Conservation (phyloP, 176 grass and related monocot genomes). For the Hyparrhenia diplandra region DNA sequence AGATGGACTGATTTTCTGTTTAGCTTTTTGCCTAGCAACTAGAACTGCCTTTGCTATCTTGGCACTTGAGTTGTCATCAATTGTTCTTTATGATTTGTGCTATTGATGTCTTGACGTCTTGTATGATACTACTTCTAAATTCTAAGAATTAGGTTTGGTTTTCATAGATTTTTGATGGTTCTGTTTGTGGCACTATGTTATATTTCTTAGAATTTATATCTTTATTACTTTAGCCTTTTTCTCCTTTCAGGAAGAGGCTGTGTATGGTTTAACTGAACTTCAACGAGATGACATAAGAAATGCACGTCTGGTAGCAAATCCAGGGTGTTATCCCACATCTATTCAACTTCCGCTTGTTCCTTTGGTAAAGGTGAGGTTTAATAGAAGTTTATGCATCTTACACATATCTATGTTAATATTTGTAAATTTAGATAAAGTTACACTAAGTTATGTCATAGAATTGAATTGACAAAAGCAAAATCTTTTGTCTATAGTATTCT, state of each 20-base stretch:
- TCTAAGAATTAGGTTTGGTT: neutral
- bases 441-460: neutral
- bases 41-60: neutral
- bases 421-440: neutral
- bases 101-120: neutral
- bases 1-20: neutral
- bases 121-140: neutral
- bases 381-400: neutral
- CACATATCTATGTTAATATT: neutral
- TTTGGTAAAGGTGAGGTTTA: conserved; percentile 66
- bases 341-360: conserved; percentile 97
- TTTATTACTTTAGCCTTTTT: neutral
- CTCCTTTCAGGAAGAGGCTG: conserved; percentile 62
- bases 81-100: neutral
- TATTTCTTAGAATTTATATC: conserved; percentile 27
- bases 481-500: neutral
- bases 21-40: neutral
- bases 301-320: conserved; percentile 85
- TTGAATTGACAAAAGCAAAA: neutral
- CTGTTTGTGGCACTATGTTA: neutral
- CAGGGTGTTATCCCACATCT: conserved; percentile 94
- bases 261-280: conserved; percentile 96
- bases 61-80: neutral
- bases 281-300: conserved; percentile 68
- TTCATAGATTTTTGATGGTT: neutral